Evolutionary conservation across 352 stramenopile species (phyloP), one percentile per base, ranked within the genome.

Genomic region (Phytophthora brassicae): DNA sequence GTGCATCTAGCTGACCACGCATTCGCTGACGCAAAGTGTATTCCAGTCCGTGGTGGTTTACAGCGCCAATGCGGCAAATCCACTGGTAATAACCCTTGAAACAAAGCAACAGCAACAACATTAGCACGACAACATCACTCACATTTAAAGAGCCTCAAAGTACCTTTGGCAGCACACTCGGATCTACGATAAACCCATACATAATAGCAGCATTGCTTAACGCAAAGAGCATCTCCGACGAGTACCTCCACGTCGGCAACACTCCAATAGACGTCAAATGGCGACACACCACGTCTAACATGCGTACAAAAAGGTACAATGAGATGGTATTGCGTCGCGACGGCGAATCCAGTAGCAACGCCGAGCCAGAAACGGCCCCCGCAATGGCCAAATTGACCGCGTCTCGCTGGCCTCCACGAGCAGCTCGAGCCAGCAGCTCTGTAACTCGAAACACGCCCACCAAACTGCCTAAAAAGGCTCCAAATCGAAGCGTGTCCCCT

Each of bases 241-340:
- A 85, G 64, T 90, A 90, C 26, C 74, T 56, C 72, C 75, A 85
- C 17, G 70, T 72, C 1, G 81, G 80, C 13, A 93, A 55, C 29
- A 73, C 56, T 6, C 74, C 75, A 23, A 77, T 72, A 2, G 77
- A 77, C 46, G 75, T 80, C 29, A 92, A 69, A 45, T 91, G 83
- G 38, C 86, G 83, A 17, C 82, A 81, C 12, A 92, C 73, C 5
- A 95, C 74, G 60, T 95, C 84, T 28, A 95, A 65, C 83, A 93
- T 92, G 39, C 84, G 82, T 35, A 94, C 79, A 56, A 95, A 92
- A 48, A 93, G 86, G 65, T 95, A 95, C 38, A 95, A 71, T 55
- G 86, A 81, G 48, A 94, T 88, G 20, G 83, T 89, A 35, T 46
- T 84, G 9, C 84, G 83, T 8, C 86, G 75, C 9, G 70, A 71